Percentiles rank a stretch among this genome's conserved stretches.
Evolutionary conservation across 345 rosid species (phyloP).

Genomic region (Boechera retrofracta): DNA sequence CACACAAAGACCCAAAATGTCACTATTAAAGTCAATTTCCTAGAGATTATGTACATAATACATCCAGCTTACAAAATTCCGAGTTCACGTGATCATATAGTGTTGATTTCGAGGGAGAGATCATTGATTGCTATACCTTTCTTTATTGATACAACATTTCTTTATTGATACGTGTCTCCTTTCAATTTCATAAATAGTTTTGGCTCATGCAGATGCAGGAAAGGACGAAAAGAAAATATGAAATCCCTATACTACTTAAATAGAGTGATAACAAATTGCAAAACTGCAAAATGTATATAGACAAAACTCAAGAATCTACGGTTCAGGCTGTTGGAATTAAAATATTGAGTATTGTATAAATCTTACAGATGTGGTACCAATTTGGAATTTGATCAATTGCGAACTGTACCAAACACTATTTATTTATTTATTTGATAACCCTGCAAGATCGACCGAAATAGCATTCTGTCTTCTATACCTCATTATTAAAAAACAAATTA

Average conservation of each 20-base stretch:
- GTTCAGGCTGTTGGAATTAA: constrained; percentile 29
- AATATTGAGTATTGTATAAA: neutral
- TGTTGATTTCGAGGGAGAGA: constrained; percentile 22
- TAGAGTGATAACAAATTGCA: constrained; percentile 29
- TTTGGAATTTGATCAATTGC: constrained; percentile 20
- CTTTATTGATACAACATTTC: constrained; percentile 11
- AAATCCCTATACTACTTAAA: constrained; percentile 4
- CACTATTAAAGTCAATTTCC: constrained; percentile 1
- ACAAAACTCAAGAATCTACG: constrained; percentile 37
- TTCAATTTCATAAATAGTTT: constrained; percentile 23
- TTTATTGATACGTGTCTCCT: constrained; percentile 30
- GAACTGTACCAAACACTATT: constrained; percentile 21
- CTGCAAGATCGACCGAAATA: constrained; percentile 23
- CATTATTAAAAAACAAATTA: too few species aligned
- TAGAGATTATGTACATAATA: constrained; percentile 8
- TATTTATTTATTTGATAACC: neutral
- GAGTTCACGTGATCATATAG: constrained; percentile 40
- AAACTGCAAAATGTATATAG: constrained; percentile 29
- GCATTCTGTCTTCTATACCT: neutral
- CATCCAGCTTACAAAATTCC: constrained; percentile 1
- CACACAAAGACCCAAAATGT: constrained; percentile 8
- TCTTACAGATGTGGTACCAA: constrained; percentile 29
- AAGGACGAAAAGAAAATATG: constrained; percentile 28
- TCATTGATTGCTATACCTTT: constrained; percentile 17
- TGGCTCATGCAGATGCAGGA: constrained; percentile 28